Base-by-base conservation (phyloP, 2,329 filamentous ascomycete genomes). In the Podosphaera aphanis region DNA sequence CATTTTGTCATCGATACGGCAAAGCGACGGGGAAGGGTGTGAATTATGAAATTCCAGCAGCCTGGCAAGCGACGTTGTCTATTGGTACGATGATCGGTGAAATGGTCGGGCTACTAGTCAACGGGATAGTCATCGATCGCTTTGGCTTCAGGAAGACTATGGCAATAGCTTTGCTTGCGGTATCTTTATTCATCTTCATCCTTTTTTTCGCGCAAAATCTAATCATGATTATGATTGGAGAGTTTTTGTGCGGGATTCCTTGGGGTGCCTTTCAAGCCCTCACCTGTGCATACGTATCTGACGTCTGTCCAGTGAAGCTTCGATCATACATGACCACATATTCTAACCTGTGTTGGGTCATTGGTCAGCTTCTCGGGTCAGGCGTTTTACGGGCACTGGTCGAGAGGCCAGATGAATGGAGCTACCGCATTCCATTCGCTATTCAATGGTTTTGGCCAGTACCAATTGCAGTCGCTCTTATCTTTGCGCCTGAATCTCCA, bases 381-480 rank as follows among this genome's bases (percentile, higher is more conserved):
- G 65, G 64, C 5, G 63, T 66, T 8, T 63, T 68, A 43, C 62
- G 61, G 49, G 54, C 59, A 8, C 62, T 65, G 58, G 50, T 66
- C 27, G 25, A 43, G 11, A 18, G 43, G 20, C 37, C 19, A 5
- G 43, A 49, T 33, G 13, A 49, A 20, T 50, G 50, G 47, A 31
- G 64, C 3, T 68, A 66, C 51, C 60, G 64, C 1, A 66, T 68
- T 43, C 65, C 66, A 0, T 67, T 66, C 46, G 62, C 61, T 3
- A 23, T 48, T n/a, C 46, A 48, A 42, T 67, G 66, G 66, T 64
- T 66, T 56, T 68, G 65, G 65, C 65, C 65, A 1, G 43, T 66
- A 37, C 65, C 65, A 1, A 56, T 68, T 2, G 58, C 64, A 33
- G 54, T 67, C 39, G 64, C 60, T 2, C 62, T 66, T 19, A 55